Evolutionary conservation across 2,329 filamentous ascomycete genomes (phyloP), one percentile per base, ranked within the genome.

Genomic region (Aureobasidium vineae): DNA sequence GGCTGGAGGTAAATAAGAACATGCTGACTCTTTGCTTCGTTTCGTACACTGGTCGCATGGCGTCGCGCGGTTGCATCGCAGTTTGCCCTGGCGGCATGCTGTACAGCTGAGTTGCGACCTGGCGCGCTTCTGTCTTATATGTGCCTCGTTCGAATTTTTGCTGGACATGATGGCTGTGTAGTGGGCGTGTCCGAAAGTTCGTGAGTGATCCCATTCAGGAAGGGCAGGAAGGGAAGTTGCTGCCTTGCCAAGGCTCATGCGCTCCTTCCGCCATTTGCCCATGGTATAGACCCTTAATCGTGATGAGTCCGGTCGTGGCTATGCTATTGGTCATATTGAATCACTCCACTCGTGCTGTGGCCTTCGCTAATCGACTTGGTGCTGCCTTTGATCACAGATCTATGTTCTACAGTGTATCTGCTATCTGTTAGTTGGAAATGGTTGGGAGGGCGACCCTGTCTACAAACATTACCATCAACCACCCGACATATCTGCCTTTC

Each of bases 11-110:
- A 73, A 54, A 68, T 72, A 78, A n/a, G 71, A 68, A 57, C 75
- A 77, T 36, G 70, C 61, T 16, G 69, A 66, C 38, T 74, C 72
- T 45, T 74, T 70, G 31, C 68, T 71, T 28, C 76, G 67, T 69
- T 78, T 78, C 57, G 73, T 70, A 70, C 76, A 78, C 59, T 77
- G 76, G 49, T 77, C 75, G 70, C 77, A 77, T 13, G 75, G 75
- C 38, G 72, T 72, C 1, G 69, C 64, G 23, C 76, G 70, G 67
- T 76, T 74, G 65, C 76, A 78, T 57, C 75, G 76, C 8, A 78
- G 70, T 70, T 78, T 78, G 11, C 76, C 74, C 36, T 70, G 68
- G 8, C 77, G 71, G 65, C 76, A 78, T 5, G 72, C 70, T 8
- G 71, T 75, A 67, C 77, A 78, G n/a, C 70, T 73, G 1, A 78